Base-by-base conservation (phyloP, 495 filamentous ascomycete genomes). In the Penicillium robsamsonii region DNA sequence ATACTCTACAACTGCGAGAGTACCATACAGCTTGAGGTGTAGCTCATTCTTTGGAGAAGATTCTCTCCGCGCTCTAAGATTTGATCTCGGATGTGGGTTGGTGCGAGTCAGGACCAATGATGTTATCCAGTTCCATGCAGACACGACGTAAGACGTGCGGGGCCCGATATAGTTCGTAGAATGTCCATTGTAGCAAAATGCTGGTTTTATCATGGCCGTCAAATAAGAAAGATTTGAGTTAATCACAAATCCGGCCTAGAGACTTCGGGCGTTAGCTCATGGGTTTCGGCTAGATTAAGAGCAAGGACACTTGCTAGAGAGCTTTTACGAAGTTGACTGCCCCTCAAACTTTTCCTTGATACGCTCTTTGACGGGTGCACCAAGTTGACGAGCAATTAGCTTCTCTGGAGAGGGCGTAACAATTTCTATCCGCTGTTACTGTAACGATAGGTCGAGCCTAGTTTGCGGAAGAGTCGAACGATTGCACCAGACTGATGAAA, bases 111-210 rank as follows among this genome's bases (percentile, higher is more conserved):
- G 33, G 7, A 17, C 48, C 48, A 10, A 50, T 40, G 0, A 50
- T n/a, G 5, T 50, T 33, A 13, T 84, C 75, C 10, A 81, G 74
- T 55, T 84, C 82, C 15, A 38, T 65, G 4, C 69, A 66, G 0
- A 84, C 47, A 0, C 66, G 65, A 25, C 60, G 18, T 12, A 79
- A 64, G 3, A 64, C 74, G 1, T 57, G 54, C 0, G 80, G 81
- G 12, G 79, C 68, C 1, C 69, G 64, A 0, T 73, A 73, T 13
- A 87, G 73, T 45, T 81, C 70, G 62, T 84, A 79, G 46, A 78
- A 74, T 1, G 63, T 55, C 61, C 68, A 70, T 49, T 67, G 60
- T 15, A 79, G 41, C 0, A 69, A 53, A 25, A 68, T 69, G 59
- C 76, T 78, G 51, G 71, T 73, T 22, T 71, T 70, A 45, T 74